Evolutionary conservation across 2,329 filamentous ascomycete genomes (phyloP).

Genomic region (Aspergillus sp.): DNA sequence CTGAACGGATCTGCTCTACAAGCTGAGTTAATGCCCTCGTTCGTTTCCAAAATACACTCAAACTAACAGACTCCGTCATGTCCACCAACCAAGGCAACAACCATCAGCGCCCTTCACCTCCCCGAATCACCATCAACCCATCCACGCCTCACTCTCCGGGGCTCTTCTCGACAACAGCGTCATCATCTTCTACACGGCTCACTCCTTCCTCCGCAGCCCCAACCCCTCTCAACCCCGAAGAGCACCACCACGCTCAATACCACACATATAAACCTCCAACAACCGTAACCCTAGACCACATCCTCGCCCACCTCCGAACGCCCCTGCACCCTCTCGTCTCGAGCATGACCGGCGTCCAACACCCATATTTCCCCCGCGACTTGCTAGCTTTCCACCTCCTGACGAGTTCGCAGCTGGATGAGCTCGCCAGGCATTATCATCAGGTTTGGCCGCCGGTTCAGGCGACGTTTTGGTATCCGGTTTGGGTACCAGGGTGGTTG

Average conservation of each 20-base stretch:
- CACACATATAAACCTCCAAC: background rate
- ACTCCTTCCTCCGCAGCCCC: too few relatives aligned
- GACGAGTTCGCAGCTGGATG: constrained; percentile 32
- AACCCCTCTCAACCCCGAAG: background rate
- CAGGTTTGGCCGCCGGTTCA: constrained; percentile 30
- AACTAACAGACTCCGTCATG: too few relatives aligned
- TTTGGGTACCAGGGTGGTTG: constrained; percentile 23
- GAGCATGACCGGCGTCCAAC: constrained; percentile 25
- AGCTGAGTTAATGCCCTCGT: too few relatives aligned
- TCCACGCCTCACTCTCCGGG: constrained; percentile 1
- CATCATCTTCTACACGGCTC: background rate
- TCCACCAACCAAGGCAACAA: too few relatives aligned
- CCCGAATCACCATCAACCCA: constrained; percentile 1
- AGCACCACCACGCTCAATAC: background rate
- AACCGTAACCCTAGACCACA: background rate
- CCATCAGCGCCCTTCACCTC: background rate
- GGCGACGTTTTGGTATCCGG: constrained; percentile 29
- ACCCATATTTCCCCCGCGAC: constrained; percentile 32
- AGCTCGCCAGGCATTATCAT: constrained; percentile 36
- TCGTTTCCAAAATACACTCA: too few relatives aligned
- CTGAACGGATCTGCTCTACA: too few relatives aligned
- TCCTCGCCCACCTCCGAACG: constrained; percentile 17
- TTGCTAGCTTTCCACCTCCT: constrained; percentile 36
- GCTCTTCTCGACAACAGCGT: background rate
- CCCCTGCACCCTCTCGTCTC: constrained; percentile 31